A percentile compares a stretch with the other conserved stretches of the same genome.
Evolutionary conservation across 495 filamentous ascomycete genomes (phyloP).

Genomic region (Jackrogersella multiformis): DNA sequence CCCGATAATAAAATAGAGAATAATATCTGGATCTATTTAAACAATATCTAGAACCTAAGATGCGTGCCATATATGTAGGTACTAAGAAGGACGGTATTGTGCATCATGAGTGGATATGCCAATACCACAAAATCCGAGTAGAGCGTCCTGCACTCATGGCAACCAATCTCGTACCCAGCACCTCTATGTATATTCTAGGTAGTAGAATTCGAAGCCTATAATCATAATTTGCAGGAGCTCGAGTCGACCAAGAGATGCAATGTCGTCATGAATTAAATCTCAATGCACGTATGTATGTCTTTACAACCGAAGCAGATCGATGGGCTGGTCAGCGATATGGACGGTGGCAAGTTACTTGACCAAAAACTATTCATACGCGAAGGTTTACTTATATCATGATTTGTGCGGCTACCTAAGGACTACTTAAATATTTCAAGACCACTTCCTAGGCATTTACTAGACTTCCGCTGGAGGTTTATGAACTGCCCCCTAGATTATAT

Average conservation of each 20-base stretch:
- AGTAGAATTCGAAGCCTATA: background rate
- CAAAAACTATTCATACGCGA: background rate
- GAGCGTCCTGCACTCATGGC: background rate
- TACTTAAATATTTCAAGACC: background rate
- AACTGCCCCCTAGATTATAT: background rate
- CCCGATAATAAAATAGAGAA: background rate
- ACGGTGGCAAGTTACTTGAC: background rate
- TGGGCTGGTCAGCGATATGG: background rate
- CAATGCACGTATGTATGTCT: background rate
- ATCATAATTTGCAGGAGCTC: background rate
- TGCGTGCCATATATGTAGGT: background rate
- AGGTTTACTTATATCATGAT: no score
- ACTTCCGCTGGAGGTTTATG: background rate
- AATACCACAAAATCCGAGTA: background rate
- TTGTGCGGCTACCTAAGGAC: no score
- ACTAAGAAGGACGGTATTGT: background rate
- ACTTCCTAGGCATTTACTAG: background rate
- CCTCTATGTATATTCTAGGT: background rate
- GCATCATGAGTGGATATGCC: background rate
- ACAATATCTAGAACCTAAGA: background rate
- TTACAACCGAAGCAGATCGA: background rate
- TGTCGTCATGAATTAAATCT: background rate
- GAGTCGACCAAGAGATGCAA: background rate
- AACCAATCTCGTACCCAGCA: background rate
- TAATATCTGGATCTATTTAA: background rate